Evolutionary conservation across 495 filamentous ascomycete genomes (phyloP).

Genomic region (Xylaria sp.): DNA sequence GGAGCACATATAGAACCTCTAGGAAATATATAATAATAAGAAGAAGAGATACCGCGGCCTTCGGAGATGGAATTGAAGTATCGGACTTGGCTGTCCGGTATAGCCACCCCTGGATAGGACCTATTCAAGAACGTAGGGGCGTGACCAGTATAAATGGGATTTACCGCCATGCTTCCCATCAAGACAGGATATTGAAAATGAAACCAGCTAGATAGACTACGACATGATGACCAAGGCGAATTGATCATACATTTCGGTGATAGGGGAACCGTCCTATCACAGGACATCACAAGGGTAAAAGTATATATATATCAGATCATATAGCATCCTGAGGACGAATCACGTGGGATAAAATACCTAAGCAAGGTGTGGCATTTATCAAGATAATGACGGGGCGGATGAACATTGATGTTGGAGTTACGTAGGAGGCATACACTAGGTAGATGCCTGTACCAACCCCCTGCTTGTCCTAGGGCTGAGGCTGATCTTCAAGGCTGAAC

Average conservation of each 20-base stretch:
- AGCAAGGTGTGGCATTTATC: not conserved
- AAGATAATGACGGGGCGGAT: not conserved
- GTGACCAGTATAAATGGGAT: not conserved
- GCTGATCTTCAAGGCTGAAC: conserved; percentile 5
- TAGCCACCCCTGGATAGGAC: too few species aligned
- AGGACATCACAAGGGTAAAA: not conserved
- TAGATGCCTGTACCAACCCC: not conserved
- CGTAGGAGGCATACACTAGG: not conserved
- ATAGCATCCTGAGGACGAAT: not conserved
- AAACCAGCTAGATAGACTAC: too few species aligned
- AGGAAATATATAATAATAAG: too few species aligned
- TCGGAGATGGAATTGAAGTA: too few species aligned
- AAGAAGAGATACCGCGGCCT: too few species aligned
- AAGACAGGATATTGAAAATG: too few species aligned
- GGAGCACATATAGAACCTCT: too few species aligned
- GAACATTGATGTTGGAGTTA: not conserved
- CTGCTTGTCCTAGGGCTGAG: conserved; percentile 12
- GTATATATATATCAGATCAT: not conserved
- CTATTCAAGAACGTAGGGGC: not conserved
- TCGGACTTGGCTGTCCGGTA: too few species aligned
- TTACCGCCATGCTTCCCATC: not conserved
- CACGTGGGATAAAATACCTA: not conserved
- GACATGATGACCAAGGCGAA: too few species aligned
- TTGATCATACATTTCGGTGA: too few species aligned
- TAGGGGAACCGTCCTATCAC: not conserved